These are phyloP conservation scores for Fonsecaea erecta DNA, from an alignment of 2,329 filamentous ascomycete genomes.

Conservation along the genomic window DNA sequence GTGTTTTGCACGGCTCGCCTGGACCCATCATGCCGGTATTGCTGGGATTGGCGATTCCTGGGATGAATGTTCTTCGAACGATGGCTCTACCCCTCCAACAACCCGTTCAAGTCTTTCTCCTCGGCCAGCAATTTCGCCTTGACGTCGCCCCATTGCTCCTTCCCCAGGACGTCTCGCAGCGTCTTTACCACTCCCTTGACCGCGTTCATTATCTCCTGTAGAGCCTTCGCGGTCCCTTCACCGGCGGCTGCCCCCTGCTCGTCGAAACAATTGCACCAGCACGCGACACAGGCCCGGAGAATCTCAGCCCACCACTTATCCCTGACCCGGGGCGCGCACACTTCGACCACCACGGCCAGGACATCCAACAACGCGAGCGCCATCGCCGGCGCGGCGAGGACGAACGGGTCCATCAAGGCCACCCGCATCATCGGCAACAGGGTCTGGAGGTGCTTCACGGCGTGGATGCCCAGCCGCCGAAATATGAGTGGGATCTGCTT, in stretches of 20 bases:
- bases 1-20: neutral
- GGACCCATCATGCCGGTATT: neutral
- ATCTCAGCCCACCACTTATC: conserved; percentile 65
- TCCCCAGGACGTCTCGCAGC: conserved; percentile 34
- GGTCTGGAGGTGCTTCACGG: conserved; percentile 57
- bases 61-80: neutral
- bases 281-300: conserved; percentile 64
- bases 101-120: conserved; percentile 42
- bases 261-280: conserved; percentile 63
- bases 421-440: conserved; percentile 69
- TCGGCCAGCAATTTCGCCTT: conserved; percentile 42
- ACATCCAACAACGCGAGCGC: conserved; percentile 60
- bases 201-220: conserved; percentile 29
- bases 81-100: conserved; percentile 39
- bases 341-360: conserved; percentile 63
- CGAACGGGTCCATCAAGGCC: conserved; percentile 72
- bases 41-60: neutral
- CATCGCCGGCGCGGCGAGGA: conserved; percentile 58
- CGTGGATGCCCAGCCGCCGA: conserved; percentile 44
- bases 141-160: conserved; percentile 34
- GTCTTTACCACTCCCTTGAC: conserved; percentile 40
- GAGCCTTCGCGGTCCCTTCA: conserved; percentile 12
- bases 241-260: conserved; percentile 41
- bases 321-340: conserved; percentile 71
- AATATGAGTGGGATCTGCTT: conserved; percentile 40